Conservation (phyloP, 1,284 basidiomycete genomes). For the Golubevia sp. region DNA sequence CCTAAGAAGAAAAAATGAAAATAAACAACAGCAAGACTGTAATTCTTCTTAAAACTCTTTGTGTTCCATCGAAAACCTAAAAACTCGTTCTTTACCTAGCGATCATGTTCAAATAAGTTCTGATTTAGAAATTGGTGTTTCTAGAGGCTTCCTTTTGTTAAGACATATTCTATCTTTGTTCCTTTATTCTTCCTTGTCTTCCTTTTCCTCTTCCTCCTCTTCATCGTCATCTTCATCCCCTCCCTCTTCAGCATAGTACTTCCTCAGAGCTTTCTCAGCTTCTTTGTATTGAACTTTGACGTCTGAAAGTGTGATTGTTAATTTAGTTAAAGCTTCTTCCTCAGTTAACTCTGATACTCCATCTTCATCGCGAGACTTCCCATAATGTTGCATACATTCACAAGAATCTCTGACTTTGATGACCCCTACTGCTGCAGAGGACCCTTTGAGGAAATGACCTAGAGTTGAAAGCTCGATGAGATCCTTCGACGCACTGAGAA, state of each 20-base stretch:
- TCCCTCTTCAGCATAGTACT: conserved; percentile 62
- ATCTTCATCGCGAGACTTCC: conserved; percentile 65
- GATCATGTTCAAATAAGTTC: too few relatives aligned
- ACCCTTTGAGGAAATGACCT: conserved; percentile 93
- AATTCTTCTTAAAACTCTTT: too few relatives aligned
- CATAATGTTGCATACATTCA: conserved; percentile 86
- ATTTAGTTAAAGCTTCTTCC: conserved; percentile 31
- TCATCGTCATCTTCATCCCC: conserved; percentile 59
- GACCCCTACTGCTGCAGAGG: conserved; percentile 85
- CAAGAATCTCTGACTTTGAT: conserved; percentile 78
- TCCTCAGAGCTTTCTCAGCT: conserved; percentile 51
- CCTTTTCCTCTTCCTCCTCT: conserved; percentile 41
- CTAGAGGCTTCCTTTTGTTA: conserved; percentile 4
- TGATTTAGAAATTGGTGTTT: conserved; percentile 2
- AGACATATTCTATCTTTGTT: conserved; percentile 66
- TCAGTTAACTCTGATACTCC: conserved; percentile 30
- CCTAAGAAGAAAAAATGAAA: too few relatives aligned
- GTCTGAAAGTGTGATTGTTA: conserved; percentile 28
- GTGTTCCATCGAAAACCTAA: too few relatives aligned
- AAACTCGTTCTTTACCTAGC: too few relatives aligned
- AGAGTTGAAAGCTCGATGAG: conserved; percentile 73
- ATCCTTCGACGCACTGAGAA: conserved; percentile 67
- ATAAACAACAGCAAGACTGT: not conserved
- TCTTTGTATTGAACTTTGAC: conserved; percentile 52
- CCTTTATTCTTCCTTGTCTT: conserved; percentile 66